These are phyloP conservation scores for Plasmodium cynomolgi DNA, from an alignment of 169 alveolate genomes.

Conservation along the genomic window DNA sequence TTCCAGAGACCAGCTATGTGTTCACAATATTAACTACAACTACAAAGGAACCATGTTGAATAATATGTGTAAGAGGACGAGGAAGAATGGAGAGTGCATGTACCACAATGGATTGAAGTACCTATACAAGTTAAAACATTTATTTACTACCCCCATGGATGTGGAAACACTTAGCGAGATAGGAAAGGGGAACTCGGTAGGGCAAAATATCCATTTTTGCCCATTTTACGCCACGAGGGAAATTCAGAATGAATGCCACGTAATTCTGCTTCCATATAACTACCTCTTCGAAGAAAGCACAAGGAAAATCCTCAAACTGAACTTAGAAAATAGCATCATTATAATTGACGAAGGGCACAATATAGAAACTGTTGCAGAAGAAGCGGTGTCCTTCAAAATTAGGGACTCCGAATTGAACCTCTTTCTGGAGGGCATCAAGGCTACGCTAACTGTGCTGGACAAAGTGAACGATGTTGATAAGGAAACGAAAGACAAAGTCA, in stretches of 20 bases:
- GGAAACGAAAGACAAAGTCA: conserved; percentile 29
- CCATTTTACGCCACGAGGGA: conserved; percentile 93
- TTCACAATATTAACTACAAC: conserved; percentile 85
- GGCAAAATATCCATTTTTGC: conserved; percentile 85
- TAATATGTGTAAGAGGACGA: conserved; percentile 83
- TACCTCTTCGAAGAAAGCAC: conserved; percentile 89
- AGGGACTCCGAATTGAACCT: conserved; percentile 80
- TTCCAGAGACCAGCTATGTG: conserved; percentile 92
- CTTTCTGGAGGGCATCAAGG: conserved; percentile 77
- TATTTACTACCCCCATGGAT: conserved; percentile 88
- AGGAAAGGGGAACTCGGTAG: conserved; percentile 81
- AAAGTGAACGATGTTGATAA: conserved; percentile 67
- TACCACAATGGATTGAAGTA: conserved; percentile 84
- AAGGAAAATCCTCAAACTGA: conserved; percentile 86
- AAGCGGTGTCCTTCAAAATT: conserved; percentile 85
- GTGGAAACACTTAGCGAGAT: conserved; percentile 89
- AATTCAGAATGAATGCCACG: conserved; percentile 87
- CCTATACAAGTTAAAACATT: conserved; percentile 74
- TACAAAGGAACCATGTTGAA: conserved; percentile 85
- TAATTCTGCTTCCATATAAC: conserved; percentile 93
- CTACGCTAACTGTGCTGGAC: conserved; percentile 39
- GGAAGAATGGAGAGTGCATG: conserved; percentile 85
- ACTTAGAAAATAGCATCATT: conserved; percentile 86
- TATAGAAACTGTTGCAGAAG: conserved; percentile 90
- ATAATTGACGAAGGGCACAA: conserved; percentile 97